phyloP scores from a whole-genome alignment of 805 yeast genomes.

The Kuraishia hungarica region DNA sequence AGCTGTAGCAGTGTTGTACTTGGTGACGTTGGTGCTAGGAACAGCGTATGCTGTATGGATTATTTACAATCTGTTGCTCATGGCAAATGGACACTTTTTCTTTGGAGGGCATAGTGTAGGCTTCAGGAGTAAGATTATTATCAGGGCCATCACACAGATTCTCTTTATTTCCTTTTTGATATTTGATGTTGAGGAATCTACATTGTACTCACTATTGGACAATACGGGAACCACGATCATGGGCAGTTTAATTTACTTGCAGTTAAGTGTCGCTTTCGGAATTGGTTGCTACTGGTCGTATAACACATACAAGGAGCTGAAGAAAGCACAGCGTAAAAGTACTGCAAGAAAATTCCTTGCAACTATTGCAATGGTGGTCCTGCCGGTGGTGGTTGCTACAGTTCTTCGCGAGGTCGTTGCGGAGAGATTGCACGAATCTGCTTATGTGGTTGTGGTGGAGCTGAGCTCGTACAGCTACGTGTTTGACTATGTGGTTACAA shows the following conservation, averaged over 20 bases:
- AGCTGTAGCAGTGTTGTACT: conserved; percentile 12
- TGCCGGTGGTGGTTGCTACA: conserved; percentile 12
- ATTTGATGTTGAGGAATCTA: conserved; percentile 20
- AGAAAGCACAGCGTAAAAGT: conserved; percentile 5
- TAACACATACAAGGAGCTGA: conserved; percentile 10
- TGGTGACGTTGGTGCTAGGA: conserved; percentile 12
- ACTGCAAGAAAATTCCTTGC: conserved; percentile 6
- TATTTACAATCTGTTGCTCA: conserved; percentile 20
- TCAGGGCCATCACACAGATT: conserved; percentile 12
- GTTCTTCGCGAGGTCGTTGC: conserved; percentile 11
- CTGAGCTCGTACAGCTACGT: conserved; percentile 15
- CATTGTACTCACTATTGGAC: conserved; percentile 19
- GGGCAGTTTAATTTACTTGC: conserved; percentile 14
- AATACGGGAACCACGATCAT: conserved; percentile 11
- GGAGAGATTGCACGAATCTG: conserved; percentile 6
- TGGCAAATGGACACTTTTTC: conserved; percentile 19
- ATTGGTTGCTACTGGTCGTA: conserved; percentile 11
- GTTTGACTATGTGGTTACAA: conserved; percentile 13
- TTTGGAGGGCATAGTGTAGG: conserved; percentile 10
- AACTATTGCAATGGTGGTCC: conserved; percentile 10
- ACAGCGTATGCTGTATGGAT: conserved; percentile 22
- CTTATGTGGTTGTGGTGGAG: conserved; percentile 11
- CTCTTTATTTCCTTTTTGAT: conserved; percentile 18
- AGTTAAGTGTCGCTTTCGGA: conserved; percentile 12
- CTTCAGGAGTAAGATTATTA: conserved; percentile 6